Conservation (phyloP, 495 filamentous ascomycete genomes). For the Trichoderma virens region DNA sequence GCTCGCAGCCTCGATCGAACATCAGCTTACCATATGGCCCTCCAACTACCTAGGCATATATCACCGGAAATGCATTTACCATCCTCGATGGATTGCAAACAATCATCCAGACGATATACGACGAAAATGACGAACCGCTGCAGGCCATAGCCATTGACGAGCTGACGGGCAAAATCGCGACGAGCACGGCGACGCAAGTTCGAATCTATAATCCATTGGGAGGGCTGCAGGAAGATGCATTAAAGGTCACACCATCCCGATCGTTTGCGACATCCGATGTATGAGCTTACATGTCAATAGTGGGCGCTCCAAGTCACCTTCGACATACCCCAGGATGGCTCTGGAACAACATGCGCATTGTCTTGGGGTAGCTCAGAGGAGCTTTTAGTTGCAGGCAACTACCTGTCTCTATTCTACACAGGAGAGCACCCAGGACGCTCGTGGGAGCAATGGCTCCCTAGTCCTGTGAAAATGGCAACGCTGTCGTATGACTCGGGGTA, state of each 20-base stretch:
- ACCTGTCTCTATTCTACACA: conserved; percentile 62
- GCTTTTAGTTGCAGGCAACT: conserved; percentile 65
- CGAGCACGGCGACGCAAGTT: conserved; percentile 54
- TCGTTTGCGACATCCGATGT: neutral
- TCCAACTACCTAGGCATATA: conserved; percentile 58
- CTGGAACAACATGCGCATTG: conserved; percentile 47
- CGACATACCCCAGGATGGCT: conserved; percentile 18
- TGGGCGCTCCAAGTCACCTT: conserved; percentile 44
- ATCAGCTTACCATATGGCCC: neutral
- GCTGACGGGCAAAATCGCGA: conserved; percentile 75
- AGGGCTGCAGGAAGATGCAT: conserved; percentile 51
- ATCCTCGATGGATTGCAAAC: conserved; percentile 68
- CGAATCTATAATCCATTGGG: conserved; percentile 76
- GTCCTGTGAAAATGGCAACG: conserved; percentile 62
- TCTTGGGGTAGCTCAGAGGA: conserved; percentile 85
- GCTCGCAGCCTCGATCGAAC: neutral
- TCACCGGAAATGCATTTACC: conserved; percentile 78
- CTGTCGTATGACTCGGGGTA: conserved; percentile 82
- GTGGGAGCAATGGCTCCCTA: conserved; percentile 71
- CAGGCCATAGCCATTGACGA: conserved; percentile 74
- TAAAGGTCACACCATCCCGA: conserved; percentile 45
- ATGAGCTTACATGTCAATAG: conserved; percentile 17
- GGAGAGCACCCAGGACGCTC: conserved; percentile 44
- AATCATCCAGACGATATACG: conserved; percentile 85
- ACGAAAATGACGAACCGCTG: conserved; percentile 63